phyloP scores from a whole-genome alignment of 257 asterid genomes.

The Anisodus tanguticus region DNA sequence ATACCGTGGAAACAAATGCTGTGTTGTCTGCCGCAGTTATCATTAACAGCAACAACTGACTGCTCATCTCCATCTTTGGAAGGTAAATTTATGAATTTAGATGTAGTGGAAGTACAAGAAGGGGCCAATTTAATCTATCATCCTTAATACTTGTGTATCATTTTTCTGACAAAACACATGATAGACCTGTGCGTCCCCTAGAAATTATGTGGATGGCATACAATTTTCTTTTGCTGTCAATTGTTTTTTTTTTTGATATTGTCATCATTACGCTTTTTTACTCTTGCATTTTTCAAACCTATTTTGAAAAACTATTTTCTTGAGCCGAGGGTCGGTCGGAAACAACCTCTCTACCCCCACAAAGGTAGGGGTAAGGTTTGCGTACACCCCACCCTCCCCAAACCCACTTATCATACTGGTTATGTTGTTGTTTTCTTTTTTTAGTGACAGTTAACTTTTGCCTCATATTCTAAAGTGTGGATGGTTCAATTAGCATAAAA shows the following conservation, averaged over 20 bases:
- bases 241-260: no score
- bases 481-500: neutral
- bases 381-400: no score
- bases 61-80: conserved; percentile 64
- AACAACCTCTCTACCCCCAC: no score
- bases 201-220: neutral
- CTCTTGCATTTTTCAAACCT: no score
- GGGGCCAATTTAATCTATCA: neutral
- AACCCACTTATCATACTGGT: no score
- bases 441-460: neutral
- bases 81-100: conserved; percentile 48
- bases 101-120: neutral
- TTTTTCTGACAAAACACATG: neutral
- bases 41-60: conserved; percentile 47
- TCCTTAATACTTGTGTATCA: no score
- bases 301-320: no score
- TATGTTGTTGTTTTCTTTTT: neutral
- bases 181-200: neutral
- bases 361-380: no score
- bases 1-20: conserved; percentile 53
- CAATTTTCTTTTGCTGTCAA: neutral
- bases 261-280: no score
- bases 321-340: no score
- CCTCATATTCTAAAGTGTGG: neutral
- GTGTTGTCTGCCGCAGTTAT: conserved; percentile 52